Evolutionary conservation across 805 yeast species (phyloP).

Genomic region (Clavispora phyllophila): DNA sequence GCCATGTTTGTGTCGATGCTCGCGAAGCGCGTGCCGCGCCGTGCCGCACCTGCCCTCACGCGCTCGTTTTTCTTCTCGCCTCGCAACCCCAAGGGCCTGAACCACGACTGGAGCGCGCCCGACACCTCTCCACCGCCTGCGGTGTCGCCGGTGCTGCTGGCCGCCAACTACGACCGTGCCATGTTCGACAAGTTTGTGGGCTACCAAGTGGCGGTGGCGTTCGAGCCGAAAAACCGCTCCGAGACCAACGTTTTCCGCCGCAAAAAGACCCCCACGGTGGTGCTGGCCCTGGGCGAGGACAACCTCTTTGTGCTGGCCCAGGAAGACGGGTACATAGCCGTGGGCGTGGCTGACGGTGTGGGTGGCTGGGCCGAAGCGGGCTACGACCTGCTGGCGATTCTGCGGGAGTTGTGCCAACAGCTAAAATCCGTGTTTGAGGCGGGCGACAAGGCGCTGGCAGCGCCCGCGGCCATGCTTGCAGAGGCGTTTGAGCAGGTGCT

Average conservation of each 20-base stretch:
- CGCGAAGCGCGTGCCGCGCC: slow-evolving; percentile 3
- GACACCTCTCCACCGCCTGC: slow-evolving; percentile 7
- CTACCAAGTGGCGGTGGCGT: slow-evolving; percentile 63
- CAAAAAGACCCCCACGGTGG: slow-evolving; percentile 36
- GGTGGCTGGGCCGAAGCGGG: slow-evolving; percentile 97
- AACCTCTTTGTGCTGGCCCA: slow-evolving; percentile 52
- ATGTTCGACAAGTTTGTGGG: slow-evolving; percentile 23
- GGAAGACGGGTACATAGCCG: slow-evolving; percentile 40
- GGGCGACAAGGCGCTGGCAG: slow-evolving; percentile 10
- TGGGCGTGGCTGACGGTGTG: slow-evolving; percentile 95
- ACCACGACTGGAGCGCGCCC: slow-evolving; percentile 2
- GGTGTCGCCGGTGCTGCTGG: slow-evolving; percentile 14
- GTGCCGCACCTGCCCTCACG: background rate
- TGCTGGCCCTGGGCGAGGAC: slow-evolving; percentile 69
- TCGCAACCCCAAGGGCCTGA: slow-evolving; percentile 6
- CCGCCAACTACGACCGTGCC: slow-evolving; percentile 14
- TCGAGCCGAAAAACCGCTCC: slow-evolving; percentile 64
- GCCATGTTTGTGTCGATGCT: slow-evolving; percentile 9
- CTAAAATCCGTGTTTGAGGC: slow-evolving; percentile 39
- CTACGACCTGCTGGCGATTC: slow-evolving; percentile 81
- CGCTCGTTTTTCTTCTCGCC: slow-evolving; percentile 7
- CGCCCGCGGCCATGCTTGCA: slow-evolving; percentile 48
- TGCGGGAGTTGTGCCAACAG: slow-evolving; percentile 67
- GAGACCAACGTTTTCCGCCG: slow-evolving; percentile 43
- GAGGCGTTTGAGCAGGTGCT: slow-evolving; percentile 53